Conservation (phyloP, 1,284 basidiomycete species). For the Lentinula novae-zelandiae region DNA sequence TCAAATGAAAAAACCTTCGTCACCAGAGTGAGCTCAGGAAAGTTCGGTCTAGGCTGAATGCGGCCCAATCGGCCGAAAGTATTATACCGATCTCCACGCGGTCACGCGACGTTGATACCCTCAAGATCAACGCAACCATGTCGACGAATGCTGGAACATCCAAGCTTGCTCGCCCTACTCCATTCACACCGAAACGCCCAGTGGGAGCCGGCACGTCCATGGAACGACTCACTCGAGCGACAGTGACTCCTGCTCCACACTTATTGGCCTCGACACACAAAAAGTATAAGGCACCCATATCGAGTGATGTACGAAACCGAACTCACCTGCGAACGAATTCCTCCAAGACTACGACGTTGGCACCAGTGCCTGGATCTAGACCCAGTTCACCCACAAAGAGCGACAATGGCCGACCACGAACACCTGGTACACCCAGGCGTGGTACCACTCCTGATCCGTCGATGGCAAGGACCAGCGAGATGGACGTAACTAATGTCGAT, state of each 20-base stretch:
- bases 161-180: slow-evolving; percentile 28
- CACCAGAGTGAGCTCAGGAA: too few species aligned
- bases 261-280: slow-evolving; percentile 51
- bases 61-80: too few species aligned
- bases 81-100: neutral
- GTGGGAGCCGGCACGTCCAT: slow-evolving; percentile 28
- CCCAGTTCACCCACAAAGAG: slow-evolving; percentile 40
- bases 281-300: slow-evolving; percentile 65
- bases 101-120: neutral
- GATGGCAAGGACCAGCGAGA: slow-evolving; percentile 52
- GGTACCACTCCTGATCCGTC: slow-evolving; percentile 38
- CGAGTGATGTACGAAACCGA: slow-evolving; percentile 52
- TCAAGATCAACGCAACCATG: neutral
- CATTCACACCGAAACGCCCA: slow-evolving; percentile 55
- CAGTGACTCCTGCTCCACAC: slow-evolving; percentile 17
- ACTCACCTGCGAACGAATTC: slow-evolving; percentile 21
- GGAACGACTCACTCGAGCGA: slow-evolving; percentile 25
- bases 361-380: slow-evolving; percentile 45
- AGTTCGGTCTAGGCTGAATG: too few species aligned
- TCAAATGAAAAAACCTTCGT: too few species aligned
- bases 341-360: slow-evolving; percentile 34
- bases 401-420: slow-evolving; percentile 44
- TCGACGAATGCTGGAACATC: slow-evolving; percentile 11
- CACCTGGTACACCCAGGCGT: slow-evolving; percentile 41
- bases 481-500: slow-evolving; percentile 74